Percentiles rank a stretch among this genome's conserved stretches.
Conservation (phyloP, 495 filamentous ascomycete genomes). For the Glutinoglossum americanum region DNA sequence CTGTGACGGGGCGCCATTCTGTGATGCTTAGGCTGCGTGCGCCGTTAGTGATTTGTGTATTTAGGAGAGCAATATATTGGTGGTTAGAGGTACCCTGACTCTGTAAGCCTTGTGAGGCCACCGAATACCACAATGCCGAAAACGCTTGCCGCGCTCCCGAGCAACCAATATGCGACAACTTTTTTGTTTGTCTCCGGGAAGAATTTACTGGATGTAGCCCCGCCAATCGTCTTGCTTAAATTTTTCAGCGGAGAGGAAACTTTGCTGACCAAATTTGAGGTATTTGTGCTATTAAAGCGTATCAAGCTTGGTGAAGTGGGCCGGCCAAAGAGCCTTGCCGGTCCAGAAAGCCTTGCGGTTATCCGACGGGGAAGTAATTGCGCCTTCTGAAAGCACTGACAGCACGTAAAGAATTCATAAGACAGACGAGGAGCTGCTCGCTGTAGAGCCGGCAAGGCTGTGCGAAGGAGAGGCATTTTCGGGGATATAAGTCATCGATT, state of each 20-base stretch:
- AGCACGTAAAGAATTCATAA: constrained; percentile 35
- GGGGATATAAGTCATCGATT: no score
- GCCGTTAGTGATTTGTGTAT: not conserved
- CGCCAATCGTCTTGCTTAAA: constrained; percentile 5
- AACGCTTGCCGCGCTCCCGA: constrained; percentile 75
- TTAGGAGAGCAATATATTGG: not conserved
- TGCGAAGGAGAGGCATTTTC: constrained; percentile 14
- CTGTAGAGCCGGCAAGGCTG: constrained; percentile 26
- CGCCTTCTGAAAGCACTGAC: constrained; percentile 30
- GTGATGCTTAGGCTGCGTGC: constrained; percentile 70
- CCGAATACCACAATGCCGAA: constrained; percentile 96
- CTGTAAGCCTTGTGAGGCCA: constrained; percentile 77
- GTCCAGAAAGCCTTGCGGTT: not conserved
- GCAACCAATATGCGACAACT: constrained; percentile 71
- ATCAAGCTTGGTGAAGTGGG: not conserved
- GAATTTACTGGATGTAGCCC: constrained; percentile 11
- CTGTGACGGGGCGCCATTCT: constrained; percentile 96
- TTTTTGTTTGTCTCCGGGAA: constrained; percentile 58
- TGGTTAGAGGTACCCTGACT: constrained; percentile 56
- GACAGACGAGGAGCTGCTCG: constrained; percentile 30
- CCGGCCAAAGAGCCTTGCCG: not conserved
- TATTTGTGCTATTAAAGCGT: not conserved
- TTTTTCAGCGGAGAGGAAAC: not conserved
- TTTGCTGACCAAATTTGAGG: not conserved
- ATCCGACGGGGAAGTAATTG: not conserved